Conservation (phyloP, 202 grass and related monocot genomes). For the Setaria viridis region DNA sequence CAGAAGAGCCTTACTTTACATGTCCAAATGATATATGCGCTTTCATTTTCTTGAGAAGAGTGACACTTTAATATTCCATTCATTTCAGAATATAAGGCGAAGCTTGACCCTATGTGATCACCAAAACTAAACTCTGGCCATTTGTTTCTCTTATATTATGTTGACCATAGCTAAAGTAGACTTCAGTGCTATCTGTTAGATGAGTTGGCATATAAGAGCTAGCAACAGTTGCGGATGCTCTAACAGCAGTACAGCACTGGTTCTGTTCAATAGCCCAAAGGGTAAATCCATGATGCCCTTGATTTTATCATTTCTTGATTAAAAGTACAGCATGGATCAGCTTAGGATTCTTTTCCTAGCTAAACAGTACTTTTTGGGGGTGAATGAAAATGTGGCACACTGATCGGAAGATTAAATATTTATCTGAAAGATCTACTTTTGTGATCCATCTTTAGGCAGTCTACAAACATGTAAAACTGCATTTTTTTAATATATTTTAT, state of each 20-base stretch:
- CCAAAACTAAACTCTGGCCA: background rate
- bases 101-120: background rate
- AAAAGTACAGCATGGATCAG: slow-evolving; percentile 8
- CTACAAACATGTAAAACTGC: background rate
- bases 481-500: background rate
- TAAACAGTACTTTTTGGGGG: background rate
- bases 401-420: background rate
- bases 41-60: slow-evolving; percentile 5
- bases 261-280: background rate
- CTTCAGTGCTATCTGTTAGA: background rate
- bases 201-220: background rate
- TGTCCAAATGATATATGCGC: background rate
- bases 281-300: background rate
- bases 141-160: background rate
- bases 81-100: background rate
- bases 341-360: background rate
- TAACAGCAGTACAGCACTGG: background rate
- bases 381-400: background rate
- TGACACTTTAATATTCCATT: background rate
- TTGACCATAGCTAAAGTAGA: background rate
- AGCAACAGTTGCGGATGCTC: background rate
- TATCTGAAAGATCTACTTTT: background rate
- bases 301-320: background rate
- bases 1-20: slow-evolving; percentile 7
- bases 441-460: background rate